Percentiles rank a stretch among this genome's conserved stretches.
Conservation (phyloP, 495 filamentous ascomycete species). For the Neurospora cerealis region DNA sequence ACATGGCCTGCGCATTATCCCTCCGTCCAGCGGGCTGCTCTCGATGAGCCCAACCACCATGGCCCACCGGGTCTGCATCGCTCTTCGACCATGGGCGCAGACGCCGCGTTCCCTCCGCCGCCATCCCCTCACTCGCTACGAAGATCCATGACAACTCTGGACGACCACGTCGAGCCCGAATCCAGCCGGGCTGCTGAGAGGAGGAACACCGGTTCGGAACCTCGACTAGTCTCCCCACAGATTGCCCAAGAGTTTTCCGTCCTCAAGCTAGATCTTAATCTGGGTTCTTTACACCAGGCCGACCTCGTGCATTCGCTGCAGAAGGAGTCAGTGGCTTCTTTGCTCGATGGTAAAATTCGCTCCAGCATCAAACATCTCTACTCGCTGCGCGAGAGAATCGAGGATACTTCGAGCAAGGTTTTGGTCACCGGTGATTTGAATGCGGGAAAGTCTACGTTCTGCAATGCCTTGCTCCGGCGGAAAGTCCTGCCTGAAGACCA, state of each 20-base stretch:
- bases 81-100: conserved; percentile 35
- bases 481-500: conserved; percentile 95
- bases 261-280: conserved; percentile 85
- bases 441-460: conserved; percentile 97
- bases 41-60: conserved; percentile 24
- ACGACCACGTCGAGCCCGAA: conserved; percentile 51
- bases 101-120: conserved; percentile 12
- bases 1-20: conserved; percentile 95
- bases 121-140: conserved; percentile 41
- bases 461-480: conserved; percentile 84
- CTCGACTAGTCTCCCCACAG: conserved; percentile 78
- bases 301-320: conserved; percentile 96
- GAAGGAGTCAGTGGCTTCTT: conserved; percentile 76
- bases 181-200: conserved; percentile 59
- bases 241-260: conserved; percentile 95
- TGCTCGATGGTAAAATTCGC: conserved; percentile 88
- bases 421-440: conserved; percentile 96
- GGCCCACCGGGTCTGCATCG: conserved; percentile 43
- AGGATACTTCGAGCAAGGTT: conserved; percentile 96
- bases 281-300: conserved; percentile 73
- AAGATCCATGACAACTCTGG: conserved; percentile 63
- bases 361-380: conserved; percentile 86
- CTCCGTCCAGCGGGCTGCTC: conserved; percentile 57
- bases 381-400: conserved; percentile 81
- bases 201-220: conserved; percentile 42